Evolutionary conservation across 306 rosid species (phyloP).

Genomic region (Prunus dulcis): DNA sequence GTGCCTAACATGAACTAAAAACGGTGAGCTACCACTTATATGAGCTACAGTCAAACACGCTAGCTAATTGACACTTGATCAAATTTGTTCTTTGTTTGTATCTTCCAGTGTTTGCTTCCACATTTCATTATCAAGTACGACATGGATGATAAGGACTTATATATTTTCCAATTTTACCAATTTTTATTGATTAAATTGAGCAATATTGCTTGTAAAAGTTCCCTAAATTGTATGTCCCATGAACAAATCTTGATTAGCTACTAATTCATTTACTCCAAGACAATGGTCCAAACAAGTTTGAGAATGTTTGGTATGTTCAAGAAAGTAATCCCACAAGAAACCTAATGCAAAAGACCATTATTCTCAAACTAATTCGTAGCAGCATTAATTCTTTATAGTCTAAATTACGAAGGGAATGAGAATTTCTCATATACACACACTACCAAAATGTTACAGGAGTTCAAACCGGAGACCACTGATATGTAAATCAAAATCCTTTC

Average conservation of each 20-base stretch:
- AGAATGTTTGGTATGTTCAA: neutral
- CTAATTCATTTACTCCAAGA: neutral
- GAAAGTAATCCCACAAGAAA: neutral
- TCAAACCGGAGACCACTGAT: accelerated
- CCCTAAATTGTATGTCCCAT: too few relatives aligned
- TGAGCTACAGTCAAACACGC: conserved; percentile 22
- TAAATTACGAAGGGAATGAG: neutral
- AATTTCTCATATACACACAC: too few relatives aligned
- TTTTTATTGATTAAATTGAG: too few relatives aligned
- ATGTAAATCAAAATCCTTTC: accelerated
- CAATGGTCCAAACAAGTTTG: neutral
- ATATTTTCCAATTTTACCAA: too few relatives aligned
- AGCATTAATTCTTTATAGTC: neutral
- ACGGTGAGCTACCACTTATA: conserved; percentile 6
- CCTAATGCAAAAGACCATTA: neutral
- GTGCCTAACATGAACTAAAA: conserved; percentile 17
- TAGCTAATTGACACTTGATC: neutral
- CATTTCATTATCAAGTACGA: conserved; percentile 2
- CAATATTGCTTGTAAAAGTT: too few relatives aligned
- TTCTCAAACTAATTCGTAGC: neutral
- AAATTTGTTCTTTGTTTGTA: neutral
- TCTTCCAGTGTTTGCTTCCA: neutral
- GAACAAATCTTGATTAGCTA: neutral
- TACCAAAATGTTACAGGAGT: accelerated
- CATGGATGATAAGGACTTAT: neutral